Evolutionary conservation across 2,329 filamentous ascomycete species (phyloP), one percentile per base, ranked within the genome.

Genomic region (Fusarium armeniacum): DNA sequence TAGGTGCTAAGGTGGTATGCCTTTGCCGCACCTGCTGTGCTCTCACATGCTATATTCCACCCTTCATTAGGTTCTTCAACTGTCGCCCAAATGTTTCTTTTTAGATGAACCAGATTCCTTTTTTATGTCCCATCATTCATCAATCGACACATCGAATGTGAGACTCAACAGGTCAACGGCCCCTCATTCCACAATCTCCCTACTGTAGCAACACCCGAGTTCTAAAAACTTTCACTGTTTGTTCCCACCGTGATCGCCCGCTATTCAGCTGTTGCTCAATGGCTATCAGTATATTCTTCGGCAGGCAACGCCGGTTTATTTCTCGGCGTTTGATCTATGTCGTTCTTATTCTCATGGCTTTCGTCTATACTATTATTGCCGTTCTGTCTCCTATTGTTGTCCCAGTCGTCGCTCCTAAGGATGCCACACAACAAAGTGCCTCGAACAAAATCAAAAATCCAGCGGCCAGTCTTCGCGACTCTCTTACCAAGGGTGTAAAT

Each of bases 301-400:
- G 85, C 53, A 81, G 83, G 53, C 82, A 83, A 18, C 73, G 88
- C 67, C 83, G 84, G 55, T 78, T 89, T 61, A 79, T 81, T 45
- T 81, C 86, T 24, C 85, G 86, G 47, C 86, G 85, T 57, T 78
- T 89, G 67, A 84, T 84, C 20, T 75, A 86, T 54, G 78, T 89
- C 24, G 79, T 90, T 41, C 79, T 83, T 58, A 76, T 79, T 57
- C 78, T 90, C 46, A 82, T 84, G 62, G 67, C 88, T 40, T 85
- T 89, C 69, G 86, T 85, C 62, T 73, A 89, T 60, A 81, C 86
- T 70, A 83, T 88, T 52, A 79, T 89, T 67, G 82, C 86, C 66
- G 84, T 83, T 16, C 78, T 89, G 13, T 84, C 85, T 18, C 60
- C 49, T 18, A 46, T 20, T 45, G 44, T 38, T 45, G 32, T 18